Evolutionary conservation across 371 early-diverging fungal genomes (phyloP).

Genomic region (Mortierella sp.): DNA sequence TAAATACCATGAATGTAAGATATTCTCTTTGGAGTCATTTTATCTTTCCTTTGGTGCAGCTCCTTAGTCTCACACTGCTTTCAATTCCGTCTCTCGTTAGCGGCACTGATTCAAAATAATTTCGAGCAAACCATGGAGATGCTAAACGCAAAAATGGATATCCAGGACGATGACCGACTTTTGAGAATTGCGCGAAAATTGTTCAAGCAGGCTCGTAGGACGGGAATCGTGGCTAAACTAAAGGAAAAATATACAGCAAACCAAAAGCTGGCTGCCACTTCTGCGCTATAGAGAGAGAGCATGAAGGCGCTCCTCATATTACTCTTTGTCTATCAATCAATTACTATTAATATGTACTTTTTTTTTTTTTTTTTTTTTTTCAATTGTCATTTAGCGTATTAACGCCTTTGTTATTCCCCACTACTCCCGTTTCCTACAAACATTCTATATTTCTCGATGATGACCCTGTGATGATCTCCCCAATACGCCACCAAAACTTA

Average conservation of each 20-base stretch:
- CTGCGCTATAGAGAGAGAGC: neutral
- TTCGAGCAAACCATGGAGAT: slow-evolving; percentile 67
- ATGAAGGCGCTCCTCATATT: neutral
- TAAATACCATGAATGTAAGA: slow-evolving; percentile 68
- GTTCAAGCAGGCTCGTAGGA: slow-evolving; percentile 46
- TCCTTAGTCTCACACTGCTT: neutral
- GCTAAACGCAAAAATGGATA: slow-evolving; percentile 65
- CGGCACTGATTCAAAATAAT: slow-evolving; percentile 57
- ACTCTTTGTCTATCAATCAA: neutral
- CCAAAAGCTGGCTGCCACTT: neutral
- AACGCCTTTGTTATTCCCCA: too few relatives aligned
- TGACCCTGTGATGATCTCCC: neutral
- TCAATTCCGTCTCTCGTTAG: slow-evolving; percentile 29
- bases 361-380: too few relatives aligned
- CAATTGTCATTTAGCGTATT: too few relatives aligned
- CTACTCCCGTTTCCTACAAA: too few relatives aligned
- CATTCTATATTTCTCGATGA: neutral
- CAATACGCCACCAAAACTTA: neutral
- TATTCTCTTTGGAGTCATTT: neutral
- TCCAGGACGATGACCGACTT: slow-evolving; percentile 65
- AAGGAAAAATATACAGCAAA: slow-evolving; percentile 23
- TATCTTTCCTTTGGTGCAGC: neutral
- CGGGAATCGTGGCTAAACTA: slow-evolving; percentile 37
- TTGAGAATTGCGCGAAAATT: slow-evolving; percentile 60
- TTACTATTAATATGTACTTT: too few relatives aligned